Conservation (phyloP, 2,329 filamentous ascomycete genomes). For the Dactylellina cionopaga region DNA sequence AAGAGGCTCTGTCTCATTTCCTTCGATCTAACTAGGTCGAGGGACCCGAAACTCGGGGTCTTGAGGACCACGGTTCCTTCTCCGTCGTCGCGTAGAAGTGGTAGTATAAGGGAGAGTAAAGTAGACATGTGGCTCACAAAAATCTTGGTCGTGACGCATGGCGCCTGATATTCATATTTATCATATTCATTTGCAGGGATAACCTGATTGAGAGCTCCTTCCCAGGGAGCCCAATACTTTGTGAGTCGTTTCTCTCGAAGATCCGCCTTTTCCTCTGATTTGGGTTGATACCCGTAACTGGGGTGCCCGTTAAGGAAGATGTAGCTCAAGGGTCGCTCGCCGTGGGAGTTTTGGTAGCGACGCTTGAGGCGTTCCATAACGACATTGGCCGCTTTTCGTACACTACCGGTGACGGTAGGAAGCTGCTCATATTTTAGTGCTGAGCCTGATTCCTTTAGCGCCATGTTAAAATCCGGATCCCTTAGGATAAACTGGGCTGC, state of each 20-base stretch:
- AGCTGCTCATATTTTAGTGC: not conserved
- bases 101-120: not conserved
- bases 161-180: constrained; percentile 6
- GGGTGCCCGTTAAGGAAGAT: constrained; percentile 38
- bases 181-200: not conserved
- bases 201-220: constrained; percentile 1
- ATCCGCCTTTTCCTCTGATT: not conserved
- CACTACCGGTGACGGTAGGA: not conserved
- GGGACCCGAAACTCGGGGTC: not conserved
- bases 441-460: not conserved
- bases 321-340: constrained; percentile 37
- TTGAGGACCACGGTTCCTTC: constrained; percentile 37
- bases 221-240: constrained; percentile 41
- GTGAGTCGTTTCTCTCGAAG: not conserved
- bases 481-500: not conserved
- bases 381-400: not conserved
- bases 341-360: not conserved
- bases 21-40: constrained; percentile 2
- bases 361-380: not conserved
- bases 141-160: not conserved
- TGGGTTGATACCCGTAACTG: not conserved
- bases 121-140: constrained; percentile 10
- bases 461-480: not conserved
- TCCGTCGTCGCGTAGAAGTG: constrained; percentile 32
- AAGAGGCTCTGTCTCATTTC: constrained; percentile 1